Evolutionary conservation across 179 eudicot genomes (phyloP).

Genomic region (Carnegiea gigantea): DNA sequence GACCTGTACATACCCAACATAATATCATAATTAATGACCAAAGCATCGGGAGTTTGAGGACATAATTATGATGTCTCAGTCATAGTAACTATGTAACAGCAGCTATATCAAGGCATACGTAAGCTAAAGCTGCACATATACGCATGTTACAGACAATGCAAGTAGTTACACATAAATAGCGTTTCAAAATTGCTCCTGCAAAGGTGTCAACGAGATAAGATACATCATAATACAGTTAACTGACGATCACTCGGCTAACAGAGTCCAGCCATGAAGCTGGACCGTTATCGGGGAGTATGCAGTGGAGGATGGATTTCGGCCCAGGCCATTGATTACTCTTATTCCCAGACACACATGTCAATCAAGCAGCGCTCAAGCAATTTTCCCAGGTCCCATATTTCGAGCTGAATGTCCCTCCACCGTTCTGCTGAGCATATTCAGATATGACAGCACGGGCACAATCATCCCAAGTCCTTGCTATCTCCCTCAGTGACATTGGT

Average conservation of each 20-base stretch:
- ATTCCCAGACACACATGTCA: background rate
- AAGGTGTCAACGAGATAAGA: background rate
- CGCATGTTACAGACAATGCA: background rate
- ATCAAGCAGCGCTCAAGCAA: conserved; percentile 36
- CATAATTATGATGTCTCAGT: background rate
- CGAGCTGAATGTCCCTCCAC: conserved; percentile 96
- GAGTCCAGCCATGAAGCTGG: background rate
- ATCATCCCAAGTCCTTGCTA: conserved; percentile 91
- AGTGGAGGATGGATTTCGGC: background rate
- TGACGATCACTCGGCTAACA: background rate
- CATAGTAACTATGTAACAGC: background rate
- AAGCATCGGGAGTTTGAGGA: background rate
- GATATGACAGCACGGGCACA: conserved; percentile 78
- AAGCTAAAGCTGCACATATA: background rate
- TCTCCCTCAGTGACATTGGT: conserved; percentile 81
- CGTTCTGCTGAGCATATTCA: conserved; percentile 77
- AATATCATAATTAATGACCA: background rate
- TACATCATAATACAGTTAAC: background rate
- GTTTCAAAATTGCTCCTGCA: background rate
- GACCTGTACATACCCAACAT: background rate
- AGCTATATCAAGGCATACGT: background rate
- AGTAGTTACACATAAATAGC: background rate
- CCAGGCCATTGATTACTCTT: background rate
- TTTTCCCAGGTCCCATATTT: conserved; percentile 91
- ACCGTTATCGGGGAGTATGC: background rate